Evolutionary conservation across 805 yeast species (phyloP).

Genomic region (Teunomyces stri): DNA sequence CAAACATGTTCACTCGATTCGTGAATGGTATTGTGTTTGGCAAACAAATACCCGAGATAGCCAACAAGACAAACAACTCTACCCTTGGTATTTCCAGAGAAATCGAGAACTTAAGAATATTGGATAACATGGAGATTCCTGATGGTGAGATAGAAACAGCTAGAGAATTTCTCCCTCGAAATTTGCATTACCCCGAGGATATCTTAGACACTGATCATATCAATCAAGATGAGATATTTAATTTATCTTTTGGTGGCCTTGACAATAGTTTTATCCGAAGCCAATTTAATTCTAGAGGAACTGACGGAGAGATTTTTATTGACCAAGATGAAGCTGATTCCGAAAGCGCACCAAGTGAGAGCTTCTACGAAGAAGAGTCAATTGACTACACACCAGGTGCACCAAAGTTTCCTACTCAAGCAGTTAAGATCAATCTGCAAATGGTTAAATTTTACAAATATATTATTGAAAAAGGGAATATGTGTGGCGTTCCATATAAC

Average conservation of each 20-base stretch:
- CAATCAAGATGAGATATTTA: slow-evolving; percentile 14
- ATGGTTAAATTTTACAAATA: slow-evolving; percentile 13
- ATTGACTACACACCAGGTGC: slow-evolving; percentile 10
- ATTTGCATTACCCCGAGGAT: not conserved
- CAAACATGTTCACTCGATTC: not conserved
- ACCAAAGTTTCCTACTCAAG: slow-evolving; percentile 5
- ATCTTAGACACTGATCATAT: not conserved
- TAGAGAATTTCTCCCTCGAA: slow-evolving; percentile 9
- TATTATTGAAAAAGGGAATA: slow-evolving; percentile 6
- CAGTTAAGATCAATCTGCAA: slow-evolving; percentile 5
- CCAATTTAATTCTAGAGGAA: not conserved
- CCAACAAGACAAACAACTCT: slow-evolving; percentile 1
- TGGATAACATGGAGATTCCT: not conserved
- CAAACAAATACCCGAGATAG: not conserved
- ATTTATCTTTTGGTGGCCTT: slow-evolving; percentile 22
- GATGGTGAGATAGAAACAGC: slow-evolving; percentile 13
- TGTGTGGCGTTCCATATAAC: not conserved
- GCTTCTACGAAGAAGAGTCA: not conserved
- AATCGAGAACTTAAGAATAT: slow-evolving; percentile 2
- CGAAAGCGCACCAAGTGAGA: not conserved
- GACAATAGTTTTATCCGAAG: slow-evolving; percentile 5
- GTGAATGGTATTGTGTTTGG: not conserved
- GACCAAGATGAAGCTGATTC: slow-evolving; percentile 5
- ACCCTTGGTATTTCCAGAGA: slow-evolving; percentile 6
- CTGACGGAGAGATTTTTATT: not conserved